Evolutionary conservation across 192 early-diverging fungal species (phyloP).

Genomic region (Coemansia sp.): DNA sequence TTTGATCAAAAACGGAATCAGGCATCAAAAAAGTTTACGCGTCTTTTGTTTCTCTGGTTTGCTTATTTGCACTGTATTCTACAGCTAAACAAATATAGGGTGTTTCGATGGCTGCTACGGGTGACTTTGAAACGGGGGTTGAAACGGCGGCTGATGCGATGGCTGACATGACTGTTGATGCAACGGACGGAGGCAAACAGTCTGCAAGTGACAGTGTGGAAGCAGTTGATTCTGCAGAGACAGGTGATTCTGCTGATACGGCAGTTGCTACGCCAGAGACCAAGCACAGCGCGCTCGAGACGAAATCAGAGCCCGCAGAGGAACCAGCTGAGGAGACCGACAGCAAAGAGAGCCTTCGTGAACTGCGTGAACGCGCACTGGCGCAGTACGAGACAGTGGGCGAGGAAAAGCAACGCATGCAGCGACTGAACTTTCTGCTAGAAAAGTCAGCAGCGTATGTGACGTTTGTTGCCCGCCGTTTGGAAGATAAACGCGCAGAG

Average conservation of each 20-base stretch:
- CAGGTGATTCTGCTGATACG: neutral
- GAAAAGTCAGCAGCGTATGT: slow-evolving; percentile 81
- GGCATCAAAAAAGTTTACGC: too few relatives aligned
- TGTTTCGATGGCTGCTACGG: neutral
- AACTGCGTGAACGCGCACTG: slow-evolving; percentile 59
- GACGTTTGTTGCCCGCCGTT: slow-evolving; percentile 70
- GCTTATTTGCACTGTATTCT: neutral
- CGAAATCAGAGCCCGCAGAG: neutral
- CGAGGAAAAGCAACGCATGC: slow-evolving; percentile 62
- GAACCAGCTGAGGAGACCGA: neutral
- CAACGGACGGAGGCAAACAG: too few relatives aligned
- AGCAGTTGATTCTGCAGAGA: too few relatives aligned
- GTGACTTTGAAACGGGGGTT: neutral
- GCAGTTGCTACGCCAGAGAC: neutral
- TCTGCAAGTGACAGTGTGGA: too few relatives aligned
- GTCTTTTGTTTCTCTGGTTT: neutral
- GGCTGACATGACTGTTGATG: neutral
- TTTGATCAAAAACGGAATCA: too few relatives aligned
- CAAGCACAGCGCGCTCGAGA: neutral
- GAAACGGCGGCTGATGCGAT: neutral
- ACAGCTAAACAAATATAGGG: neutral
- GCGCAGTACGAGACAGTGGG: slow-evolving; percentile 61
- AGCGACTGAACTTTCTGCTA: slow-evolving; percentile 76
- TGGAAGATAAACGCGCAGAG: slow-evolving; percentile 74
- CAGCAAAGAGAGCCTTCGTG: slow-evolving; percentile 25